A percentile compares a stretch with the other conserved stretches of the same genome.
phyloP scores from a whole-genome alignment of 2,329 filamentous ascomycete genomes.

The Aureobasidium lini region DNA sequence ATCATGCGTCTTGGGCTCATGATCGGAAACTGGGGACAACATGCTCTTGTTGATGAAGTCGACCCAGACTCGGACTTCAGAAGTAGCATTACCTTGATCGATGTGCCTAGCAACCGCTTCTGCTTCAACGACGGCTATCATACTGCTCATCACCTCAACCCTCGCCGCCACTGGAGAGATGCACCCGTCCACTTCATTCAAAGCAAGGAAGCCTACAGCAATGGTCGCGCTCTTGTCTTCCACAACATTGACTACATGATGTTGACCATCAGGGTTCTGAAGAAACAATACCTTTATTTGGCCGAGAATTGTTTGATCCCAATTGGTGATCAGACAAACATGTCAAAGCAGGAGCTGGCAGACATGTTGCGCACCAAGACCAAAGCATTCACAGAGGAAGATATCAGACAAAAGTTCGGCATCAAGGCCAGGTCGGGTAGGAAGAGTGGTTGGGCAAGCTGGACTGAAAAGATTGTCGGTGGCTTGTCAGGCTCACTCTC shows the following conservation, averaged over 20 bases:
- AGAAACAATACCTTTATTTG: conserved; percentile 63
- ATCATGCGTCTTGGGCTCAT: conserved; percentile 65
- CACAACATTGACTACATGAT: conserved; percentile 76
- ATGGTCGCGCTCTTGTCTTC: conserved; percentile 66
- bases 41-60: conserved; percentile 68
- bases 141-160: conserved; percentile 74
- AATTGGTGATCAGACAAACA: conserved; percentile 60
- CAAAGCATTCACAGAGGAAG: conserved; percentile 56
- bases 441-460: neutral
- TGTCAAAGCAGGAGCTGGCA: conserved; percentile 57
- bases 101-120: conserved; percentile 70
- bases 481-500: neutral
- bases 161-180: conserved; percentile 71
- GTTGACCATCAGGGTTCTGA: conserved; percentile 60
- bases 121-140: conserved; percentile 82
- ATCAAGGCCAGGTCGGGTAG: neutral
- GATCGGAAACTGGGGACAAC: conserved; percentile 80
- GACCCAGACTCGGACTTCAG: conserved; percentile 72
- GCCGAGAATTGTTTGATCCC: conserved; percentile 61
- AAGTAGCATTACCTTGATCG: conserved; percentile 71
- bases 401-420: conserved; percentile 53
- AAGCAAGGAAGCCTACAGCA: conserved; percentile 58
- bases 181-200: conserved; percentile 67
- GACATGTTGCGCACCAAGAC: conserved; percentile 59
- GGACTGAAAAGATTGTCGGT: neutral